phyloP scores from a whole-genome alignment of 768 basidiomycete genomes.

The Rhizopogon vesiculosus region DNA sequence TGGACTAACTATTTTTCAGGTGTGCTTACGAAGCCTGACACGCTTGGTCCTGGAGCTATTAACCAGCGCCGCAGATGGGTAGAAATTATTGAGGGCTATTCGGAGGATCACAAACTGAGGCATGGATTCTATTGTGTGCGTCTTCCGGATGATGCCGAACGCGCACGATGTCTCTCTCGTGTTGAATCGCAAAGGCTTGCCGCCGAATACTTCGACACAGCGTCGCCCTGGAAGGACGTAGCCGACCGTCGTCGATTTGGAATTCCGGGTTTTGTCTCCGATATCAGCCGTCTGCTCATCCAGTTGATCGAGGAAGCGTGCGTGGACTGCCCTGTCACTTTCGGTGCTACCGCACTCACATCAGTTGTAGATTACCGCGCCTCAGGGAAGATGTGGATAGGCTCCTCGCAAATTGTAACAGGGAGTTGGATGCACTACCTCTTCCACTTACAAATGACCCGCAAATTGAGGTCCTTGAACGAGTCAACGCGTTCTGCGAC shows the following conservation, averaged over 20 bases:
- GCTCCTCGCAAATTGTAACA: slow-evolving; percentile 21
- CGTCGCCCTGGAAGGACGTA: slow-evolving; percentile 32
- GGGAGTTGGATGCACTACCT: slow-evolving; percentile 25
- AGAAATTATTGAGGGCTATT: slow-evolving; percentile 35
- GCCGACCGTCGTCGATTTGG: slow-evolving; percentile 28
- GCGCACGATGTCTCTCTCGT: slow-evolving; percentile 24
- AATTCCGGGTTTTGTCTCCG: slow-evolving; percentile 27
- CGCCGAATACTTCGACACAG: slow-evolving; percentile 28
- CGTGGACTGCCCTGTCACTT: slow-evolving; percentile 1
- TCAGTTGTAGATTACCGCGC: slow-evolving; percentile 22
- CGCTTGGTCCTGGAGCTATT: slow-evolving; percentile 32
- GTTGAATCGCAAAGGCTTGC: slow-evolving; percentile 32
- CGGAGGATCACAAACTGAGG: slow-evolving; percentile 26
- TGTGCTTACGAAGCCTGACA: slow-evolving; percentile 55
- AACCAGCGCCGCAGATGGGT: slow-evolving; percentile 36
- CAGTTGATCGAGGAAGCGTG: slow-evolving; percentile 29
- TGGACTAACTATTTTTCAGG: slow-evolving; percentile 24
- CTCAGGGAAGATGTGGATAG: slow-evolving; percentile 22
- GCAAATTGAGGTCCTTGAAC: slow-evolving; percentile 29
- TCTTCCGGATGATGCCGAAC: slow-evolving; percentile 35
- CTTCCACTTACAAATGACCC: slow-evolving; percentile 28
- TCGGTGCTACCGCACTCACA: neutral
- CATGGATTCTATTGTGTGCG: slow-evolving; percentile 42
- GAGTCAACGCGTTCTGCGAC: slow-evolving; percentile 30
- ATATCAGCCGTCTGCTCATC: slow-evolving; percentile 32